Evolutionary conservation across 805 yeast species (phyloP).

Genomic region (Ogataea pini): DNA sequence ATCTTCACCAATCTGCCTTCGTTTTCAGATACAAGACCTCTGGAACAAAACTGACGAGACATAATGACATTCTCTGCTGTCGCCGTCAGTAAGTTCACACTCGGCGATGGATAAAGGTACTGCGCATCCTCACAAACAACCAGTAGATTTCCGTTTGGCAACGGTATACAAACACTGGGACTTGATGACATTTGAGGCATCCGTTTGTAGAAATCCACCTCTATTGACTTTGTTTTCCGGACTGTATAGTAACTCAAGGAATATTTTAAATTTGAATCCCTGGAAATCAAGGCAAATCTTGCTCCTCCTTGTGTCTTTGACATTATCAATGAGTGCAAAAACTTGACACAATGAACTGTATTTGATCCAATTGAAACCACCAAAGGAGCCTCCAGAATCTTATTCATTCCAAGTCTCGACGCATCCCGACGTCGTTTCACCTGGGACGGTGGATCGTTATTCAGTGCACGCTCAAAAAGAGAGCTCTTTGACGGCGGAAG

Average conservation of each 20-base stretch:
- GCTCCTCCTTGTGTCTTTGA: slow-evolving; percentile 12
- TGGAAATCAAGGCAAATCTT: slow-evolving; percentile 16
- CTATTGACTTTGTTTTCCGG: not conserved
- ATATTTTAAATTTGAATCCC: slow-evolving; percentile 23
- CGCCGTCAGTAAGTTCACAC: slow-evolving; percentile 7
- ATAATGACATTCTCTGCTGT: not conserved
- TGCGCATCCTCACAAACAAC: slow-evolving; percentile 22
- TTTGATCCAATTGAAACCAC: slow-evolving; percentile 17
- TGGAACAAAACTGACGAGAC: slow-evolving; percentile 11
- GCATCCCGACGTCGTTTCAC: slow-evolving; percentile 19
- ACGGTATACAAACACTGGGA: slow-evolving; percentile 21
- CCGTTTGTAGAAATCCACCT: slow-evolving; percentile 7
- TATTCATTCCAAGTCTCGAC: slow-evolving; percentile 11
- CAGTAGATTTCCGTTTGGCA: slow-evolving; percentile 17
- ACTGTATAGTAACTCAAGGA: slow-evolving; percentile 19
- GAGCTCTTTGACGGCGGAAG: slow-evolving; percentile 23
- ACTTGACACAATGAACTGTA: slow-evolving; percentile 16
- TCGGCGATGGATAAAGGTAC: slow-evolving; percentile 20
- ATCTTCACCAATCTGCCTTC: slow-evolving; percentile 17
- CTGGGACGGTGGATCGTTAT: slow-evolving; percentile 17
- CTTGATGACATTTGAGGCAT: slow-evolving; percentile 17
- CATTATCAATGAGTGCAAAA: slow-evolving; percentile 9
- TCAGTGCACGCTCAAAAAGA: slow-evolving; percentile 20
- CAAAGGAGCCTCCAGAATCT: slow-evolving; percentile 22
- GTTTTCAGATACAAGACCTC: slow-evolving; percentile 8